Conservation (phyloP, 2,329 filamentous ascomycete genomes). For the Arthrobotrys iridis region DNA sequence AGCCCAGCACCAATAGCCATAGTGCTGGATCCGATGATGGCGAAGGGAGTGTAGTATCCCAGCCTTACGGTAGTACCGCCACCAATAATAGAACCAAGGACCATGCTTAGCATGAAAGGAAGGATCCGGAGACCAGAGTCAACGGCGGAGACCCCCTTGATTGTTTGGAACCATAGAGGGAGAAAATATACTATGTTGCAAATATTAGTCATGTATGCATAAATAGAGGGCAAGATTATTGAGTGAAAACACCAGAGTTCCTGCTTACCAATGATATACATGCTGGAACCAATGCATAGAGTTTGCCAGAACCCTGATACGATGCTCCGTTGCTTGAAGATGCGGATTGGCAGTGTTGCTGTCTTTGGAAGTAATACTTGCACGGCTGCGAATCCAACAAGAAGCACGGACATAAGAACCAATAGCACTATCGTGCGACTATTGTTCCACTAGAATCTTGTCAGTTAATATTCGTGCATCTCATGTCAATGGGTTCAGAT, state of each 20-base stretch:
- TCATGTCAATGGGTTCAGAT: background rate
- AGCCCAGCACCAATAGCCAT: constrained; percentile 68
- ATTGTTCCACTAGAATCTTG: constrained; percentile 66
- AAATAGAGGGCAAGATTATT: background rate
- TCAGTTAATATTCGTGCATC: background rate
- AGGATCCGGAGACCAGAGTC: constrained; percentile 68
- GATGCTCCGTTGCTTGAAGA: constrained; percentile 69
- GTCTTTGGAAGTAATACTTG: constrained; percentile 63
- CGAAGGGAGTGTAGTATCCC: constrained; percentile 71
- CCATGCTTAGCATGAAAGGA: constrained; percentile 67
- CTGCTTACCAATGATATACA: constrained; percentile 59
- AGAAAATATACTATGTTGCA: constrained; percentile 66
- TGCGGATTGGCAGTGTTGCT: constrained; percentile 69
- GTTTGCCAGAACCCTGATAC: constrained; percentile 65
- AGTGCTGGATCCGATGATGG: constrained; percentile 65
- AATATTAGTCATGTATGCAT: constrained; percentile 61
- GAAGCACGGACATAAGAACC: constrained; percentile 65
- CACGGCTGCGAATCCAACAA: constrained; percentile 65
- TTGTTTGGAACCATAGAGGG: constrained; percentile 68
- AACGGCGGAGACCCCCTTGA: constrained; percentile 66
- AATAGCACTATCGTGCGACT: constrained; percentile 68
- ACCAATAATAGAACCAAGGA: constrained; percentile 65
- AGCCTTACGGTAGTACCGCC: constrained; percentile 66
- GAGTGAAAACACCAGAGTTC: background rate
- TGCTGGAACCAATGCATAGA: constrained; percentile 64